Evolutionary conservation across 2,329 filamentous ascomycete species (phyloP).

Genomic region (Neurospora sp.): DNA sequence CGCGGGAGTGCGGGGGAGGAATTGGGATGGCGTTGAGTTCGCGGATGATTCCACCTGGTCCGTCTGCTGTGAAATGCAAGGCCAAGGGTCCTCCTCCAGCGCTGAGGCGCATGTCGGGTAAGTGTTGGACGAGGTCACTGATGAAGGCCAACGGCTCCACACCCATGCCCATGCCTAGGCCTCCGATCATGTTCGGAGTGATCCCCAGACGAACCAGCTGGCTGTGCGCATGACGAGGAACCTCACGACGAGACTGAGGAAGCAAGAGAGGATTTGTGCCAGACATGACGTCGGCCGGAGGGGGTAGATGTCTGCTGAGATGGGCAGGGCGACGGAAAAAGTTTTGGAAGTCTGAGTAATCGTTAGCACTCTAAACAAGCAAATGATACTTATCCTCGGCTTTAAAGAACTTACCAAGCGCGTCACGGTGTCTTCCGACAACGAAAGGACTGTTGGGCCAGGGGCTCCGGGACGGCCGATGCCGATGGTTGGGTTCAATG

Average conservation of each 20-base stretch:
- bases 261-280: constrained; percentile 67
- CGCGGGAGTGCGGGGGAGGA: constrained; percentile 24
- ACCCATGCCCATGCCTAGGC: constrained; percentile 12
- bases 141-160: constrained; percentile 44
- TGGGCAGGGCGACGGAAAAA: constrained; percentile 43
- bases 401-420: constrained; percentile 31
- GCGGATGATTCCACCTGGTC: constrained; percentile 37
- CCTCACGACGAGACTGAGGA: constrained; percentile 42
- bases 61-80: constrained; percentile 45
- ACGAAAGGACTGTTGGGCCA: constrained; percentile 45
- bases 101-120: constrained; percentile 28
- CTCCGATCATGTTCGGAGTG: constrained; percentile 34
- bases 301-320: constrained; percentile 36
- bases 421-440: constrained; percentile 48
- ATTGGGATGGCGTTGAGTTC: constrained; percentile 37
- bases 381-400: background rate
- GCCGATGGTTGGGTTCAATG: constrained; percentile 41
- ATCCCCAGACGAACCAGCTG: constrained; percentile 43
- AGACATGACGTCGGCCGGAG: constrained; percentile 64
- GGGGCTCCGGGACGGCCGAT: constrained; percentile 46
- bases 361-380: constrained; percentile 9
- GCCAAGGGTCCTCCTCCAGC: constrained; percentile 38
- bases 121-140: constrained; percentile 45
- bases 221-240: constrained; percentile 21
- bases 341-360: constrained; percentile 34